A percentile compares a stretch with the other conserved stretches of the same genome.
Evolutionary conservation across 1,139 yeast species (phyloP).

Genomic region (Ogataea hybrid): DNA sequence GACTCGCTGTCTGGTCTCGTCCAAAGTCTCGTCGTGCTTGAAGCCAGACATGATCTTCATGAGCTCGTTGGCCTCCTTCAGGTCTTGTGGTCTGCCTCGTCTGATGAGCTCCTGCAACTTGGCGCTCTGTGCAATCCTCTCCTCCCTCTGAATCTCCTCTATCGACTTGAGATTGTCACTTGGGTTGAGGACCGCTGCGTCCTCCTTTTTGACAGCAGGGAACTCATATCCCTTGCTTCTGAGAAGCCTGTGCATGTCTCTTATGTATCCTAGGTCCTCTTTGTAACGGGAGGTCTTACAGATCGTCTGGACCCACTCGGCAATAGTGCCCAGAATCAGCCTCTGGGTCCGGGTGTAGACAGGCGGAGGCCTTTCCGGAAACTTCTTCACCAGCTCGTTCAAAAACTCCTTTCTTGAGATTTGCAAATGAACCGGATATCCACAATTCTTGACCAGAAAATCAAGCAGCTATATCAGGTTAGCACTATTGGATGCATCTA

Average conservation of each 20-base stretch:
- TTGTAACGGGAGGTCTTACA: constrained; percentile 88
- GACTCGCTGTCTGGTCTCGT: constrained; percentile 72
- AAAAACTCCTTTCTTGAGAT: constrained; percentile 92
- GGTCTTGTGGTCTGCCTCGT: constrained; percentile 93
- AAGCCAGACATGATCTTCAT: constrained; percentile 99
- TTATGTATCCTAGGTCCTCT: constrained; percentile 86
- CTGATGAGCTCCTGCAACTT: constrained; percentile 93
- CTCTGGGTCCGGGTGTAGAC: constrained; percentile 82
- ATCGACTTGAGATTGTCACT: constrained; percentile 83
- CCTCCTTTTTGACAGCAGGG: constrained; percentile 89
- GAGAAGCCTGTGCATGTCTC: constrained; percentile 93
- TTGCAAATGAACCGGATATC: constrained; percentile 94
- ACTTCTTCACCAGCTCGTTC: constrained; percentile 86
- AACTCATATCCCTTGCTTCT: constrained; percentile 85
- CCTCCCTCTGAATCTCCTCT: constrained; percentile 90
- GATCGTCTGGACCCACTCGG: constrained; percentile 96
- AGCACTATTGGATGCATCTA: constrained; percentile 1
- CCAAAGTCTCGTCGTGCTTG: constrained; percentile 66
- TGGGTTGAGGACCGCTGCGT: constrained; percentile 93
- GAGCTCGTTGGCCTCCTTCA: constrained; percentile 91
- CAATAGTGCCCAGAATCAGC: constrained; percentile 83
- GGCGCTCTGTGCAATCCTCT: constrained; percentile 88
- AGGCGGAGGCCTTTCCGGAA: constrained; percentile 93
- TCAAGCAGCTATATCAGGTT: constrained; percentile 49
- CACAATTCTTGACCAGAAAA: constrained; percentile 94